Conservation (phyloP, 2,329 filamentous ascomycete genomes). For the Orbilia javanica region DNA sequence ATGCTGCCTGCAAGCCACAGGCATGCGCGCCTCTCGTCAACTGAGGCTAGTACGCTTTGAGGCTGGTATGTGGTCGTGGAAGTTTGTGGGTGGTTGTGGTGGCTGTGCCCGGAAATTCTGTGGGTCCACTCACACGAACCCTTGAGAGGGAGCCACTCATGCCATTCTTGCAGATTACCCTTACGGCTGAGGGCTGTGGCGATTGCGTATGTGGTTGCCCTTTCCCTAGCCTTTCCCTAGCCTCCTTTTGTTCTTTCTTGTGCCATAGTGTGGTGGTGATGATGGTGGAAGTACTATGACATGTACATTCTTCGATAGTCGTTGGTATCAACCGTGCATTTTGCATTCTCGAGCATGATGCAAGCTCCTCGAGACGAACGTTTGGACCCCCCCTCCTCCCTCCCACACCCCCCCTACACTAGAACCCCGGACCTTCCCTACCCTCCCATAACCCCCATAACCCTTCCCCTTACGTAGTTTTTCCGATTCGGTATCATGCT, state of each 20-base stretch:
- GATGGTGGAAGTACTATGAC: background rate
- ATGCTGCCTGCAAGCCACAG: conserved; percentile 55
- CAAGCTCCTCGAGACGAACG: conserved; percentile 31
- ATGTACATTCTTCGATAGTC: conserved; percentile 17
- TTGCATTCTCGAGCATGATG: conserved; percentile 42
- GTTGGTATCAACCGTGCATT: conserved; percentile 27
- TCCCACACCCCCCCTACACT: no score
- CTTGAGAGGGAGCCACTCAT: conserved; percentile 22
- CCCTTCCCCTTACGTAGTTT: conserved; percentile 25
- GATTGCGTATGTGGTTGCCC: conserved; percentile 47
- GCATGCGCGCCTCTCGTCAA: conserved; percentile 50
- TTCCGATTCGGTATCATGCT: conserved; percentile 19
- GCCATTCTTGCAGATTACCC: conserved; percentile 45
- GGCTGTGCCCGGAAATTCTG: conserved; percentile 44
- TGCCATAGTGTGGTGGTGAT: background rate
- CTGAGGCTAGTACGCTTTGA: conserved; percentile 55
- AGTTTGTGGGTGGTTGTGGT: conserved; percentile 23
- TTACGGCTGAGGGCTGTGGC: conserved; percentile 57
- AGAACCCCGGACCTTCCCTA: background rate
- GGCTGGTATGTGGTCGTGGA: conserved; percentile 32
- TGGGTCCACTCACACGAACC: conserved; percentile 5
- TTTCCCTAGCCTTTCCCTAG: no score
- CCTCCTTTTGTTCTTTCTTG: no score
- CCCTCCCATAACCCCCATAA: conserved; percentile 1
- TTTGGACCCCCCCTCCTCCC: conserved; percentile 17